Conservation (phyloP, 1,284 basidiomycete genomes). For the Cystobasidium sp. region DNA sequence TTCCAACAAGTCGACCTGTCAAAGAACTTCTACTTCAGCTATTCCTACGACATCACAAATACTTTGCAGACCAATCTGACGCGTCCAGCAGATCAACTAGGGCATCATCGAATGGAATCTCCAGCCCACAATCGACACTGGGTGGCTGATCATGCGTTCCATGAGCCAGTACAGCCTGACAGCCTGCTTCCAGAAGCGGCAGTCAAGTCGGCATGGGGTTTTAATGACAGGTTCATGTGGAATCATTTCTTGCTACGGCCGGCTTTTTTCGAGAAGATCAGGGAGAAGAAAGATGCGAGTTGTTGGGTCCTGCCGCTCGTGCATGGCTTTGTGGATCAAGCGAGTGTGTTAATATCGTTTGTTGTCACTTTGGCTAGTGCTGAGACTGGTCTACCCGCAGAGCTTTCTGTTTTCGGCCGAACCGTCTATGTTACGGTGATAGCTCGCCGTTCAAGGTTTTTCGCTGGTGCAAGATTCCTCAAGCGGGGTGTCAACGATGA, state of each 20-base stretch:
- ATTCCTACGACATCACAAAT: conserved; percentile 95
- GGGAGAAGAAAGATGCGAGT: conserved; percentile 61
- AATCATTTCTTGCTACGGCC: conserved; percentile 87
- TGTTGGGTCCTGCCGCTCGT: conserved; percentile 92
- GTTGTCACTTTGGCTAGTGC: not conserved
- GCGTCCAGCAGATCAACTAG: conserved; percentile 54
- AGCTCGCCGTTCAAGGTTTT: conserved; percentile 90
- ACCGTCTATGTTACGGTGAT: conserved; percentile 93
- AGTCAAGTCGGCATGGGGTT: conserved; percentile 59
- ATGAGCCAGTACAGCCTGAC: conserved; percentile 36
- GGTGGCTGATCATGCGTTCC: conserved; percentile 45
- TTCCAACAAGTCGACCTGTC: conserved; percentile 98
- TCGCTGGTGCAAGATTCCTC: conserved; percentile 92
- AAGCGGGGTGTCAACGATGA: conserved; percentile 94
- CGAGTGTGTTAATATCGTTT: conserved; percentile 67
- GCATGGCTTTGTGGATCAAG: conserved; percentile 97
- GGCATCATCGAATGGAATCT: not conserved
- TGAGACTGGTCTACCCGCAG: conserved; percentile 59
- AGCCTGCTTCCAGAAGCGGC: not conserved
- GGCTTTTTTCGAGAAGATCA: conserved; percentile 60
- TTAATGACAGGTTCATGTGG: conserved; percentile 94
- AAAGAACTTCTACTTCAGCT: conserved; percentile 99
- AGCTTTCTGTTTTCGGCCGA: conserved; percentile 86
- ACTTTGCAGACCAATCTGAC: conserved; percentile 94
- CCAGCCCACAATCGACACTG: conserved; percentile 18